These are phyloP conservation scores for Lyophyllum semitale DNA, from an alignment of 768 basidiomycete genomes.

Conservation along the genomic window DNA sequence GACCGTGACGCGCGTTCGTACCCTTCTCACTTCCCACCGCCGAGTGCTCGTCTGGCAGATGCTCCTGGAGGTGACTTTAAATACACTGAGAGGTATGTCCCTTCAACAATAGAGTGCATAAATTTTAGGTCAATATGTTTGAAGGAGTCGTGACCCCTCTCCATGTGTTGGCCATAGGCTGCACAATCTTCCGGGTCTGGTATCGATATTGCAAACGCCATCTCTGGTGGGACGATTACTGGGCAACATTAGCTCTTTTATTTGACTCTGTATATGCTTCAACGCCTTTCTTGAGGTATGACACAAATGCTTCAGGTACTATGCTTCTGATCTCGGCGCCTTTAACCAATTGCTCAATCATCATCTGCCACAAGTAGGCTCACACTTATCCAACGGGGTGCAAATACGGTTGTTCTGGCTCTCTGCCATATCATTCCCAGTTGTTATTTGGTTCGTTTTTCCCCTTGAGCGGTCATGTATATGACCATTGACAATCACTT, in stretches of 20 bases:
- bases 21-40: too few species aligned
- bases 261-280: constrained; percentile 3
- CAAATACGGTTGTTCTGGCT: constrained; percentile 13
- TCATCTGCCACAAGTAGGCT: neutral
- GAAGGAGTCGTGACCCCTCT: too few species aligned
- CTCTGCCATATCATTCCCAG: neutral
- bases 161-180: constrained; percentile 13
- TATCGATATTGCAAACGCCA: constrained; percentile 14
- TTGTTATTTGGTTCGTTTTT: constrained; percentile 15
- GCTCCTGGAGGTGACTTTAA: neutral
- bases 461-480: too few species aligned
- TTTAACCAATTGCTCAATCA: neutral
- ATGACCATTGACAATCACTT: neutral
- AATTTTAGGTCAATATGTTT: neutral
- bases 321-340: neutral
- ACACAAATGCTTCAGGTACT: neutral
- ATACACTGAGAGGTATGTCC: neutral
- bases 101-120: too few species aligned
- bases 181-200: constrained; percentile 17
- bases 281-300: constrained; percentile 12
- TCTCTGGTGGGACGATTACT: constrained; percentile 25
- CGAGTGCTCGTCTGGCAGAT: too few species aligned
- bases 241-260: constrained; percentile 12
- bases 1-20: too few species aligned
- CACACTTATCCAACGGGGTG: neutral